A percentile compares a stretch with the other conserved stretches of the same genome.
Evolutionary conservation across 805 yeast species (phyloP).

Genomic region (Saturnispora hagleri): DNA sequence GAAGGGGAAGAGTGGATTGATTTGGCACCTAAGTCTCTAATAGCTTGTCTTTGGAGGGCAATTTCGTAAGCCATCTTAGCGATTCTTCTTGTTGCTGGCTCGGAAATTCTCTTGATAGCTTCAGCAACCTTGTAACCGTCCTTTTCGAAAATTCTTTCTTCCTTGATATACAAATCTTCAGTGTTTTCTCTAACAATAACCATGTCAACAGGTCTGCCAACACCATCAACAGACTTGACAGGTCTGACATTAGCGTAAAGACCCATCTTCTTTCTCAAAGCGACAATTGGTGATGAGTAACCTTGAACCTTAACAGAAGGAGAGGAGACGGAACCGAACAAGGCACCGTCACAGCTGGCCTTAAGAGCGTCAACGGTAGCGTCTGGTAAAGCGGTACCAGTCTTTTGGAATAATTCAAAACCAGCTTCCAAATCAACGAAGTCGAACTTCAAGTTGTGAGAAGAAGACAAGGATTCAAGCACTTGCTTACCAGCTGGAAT

Average conservation of each 20-base stretch:
- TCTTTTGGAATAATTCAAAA: conserved; percentile 82
- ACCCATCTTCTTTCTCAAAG: conserved; percentile 92
- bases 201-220: conserved; percentile 88
- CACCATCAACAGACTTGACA: conserved; percentile 83
- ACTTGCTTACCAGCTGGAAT: conserved; percentile 93
- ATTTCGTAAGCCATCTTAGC: conserved; percentile 89
- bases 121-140: conserved; percentile 92
- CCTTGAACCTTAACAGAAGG: conserved; percentile 93
- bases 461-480: conserved; percentile 71
- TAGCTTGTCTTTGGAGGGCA: conserved; percentile 81
- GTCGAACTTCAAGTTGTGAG: conserved; percentile 69
- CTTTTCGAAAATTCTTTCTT: conserved; percentile 65
- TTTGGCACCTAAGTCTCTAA: conserved; percentile 55
- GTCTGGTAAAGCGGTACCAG: conserved; percentile 95
- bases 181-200: conserved; percentile 98
- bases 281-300: conserved; percentile 97
- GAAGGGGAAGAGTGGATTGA: conserved; percentile 48
- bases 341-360: conserved; percentile 88
- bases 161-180: conserved; percentile 93
- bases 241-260: conserved; percentile 97
- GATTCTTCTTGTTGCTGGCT: conserved; percentile 74
- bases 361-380: conserved; percentile 74
- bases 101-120: conserved; percentile 94
- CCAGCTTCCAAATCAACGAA: conserved; percentile 91
- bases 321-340: conserved; percentile 95